Evolutionary conservation across 1,284 basidiomycete species (phyloP), one percentile per base, ranked within the genome.

Genomic region (Cutaneotrichosporon cavernicola): DNA sequence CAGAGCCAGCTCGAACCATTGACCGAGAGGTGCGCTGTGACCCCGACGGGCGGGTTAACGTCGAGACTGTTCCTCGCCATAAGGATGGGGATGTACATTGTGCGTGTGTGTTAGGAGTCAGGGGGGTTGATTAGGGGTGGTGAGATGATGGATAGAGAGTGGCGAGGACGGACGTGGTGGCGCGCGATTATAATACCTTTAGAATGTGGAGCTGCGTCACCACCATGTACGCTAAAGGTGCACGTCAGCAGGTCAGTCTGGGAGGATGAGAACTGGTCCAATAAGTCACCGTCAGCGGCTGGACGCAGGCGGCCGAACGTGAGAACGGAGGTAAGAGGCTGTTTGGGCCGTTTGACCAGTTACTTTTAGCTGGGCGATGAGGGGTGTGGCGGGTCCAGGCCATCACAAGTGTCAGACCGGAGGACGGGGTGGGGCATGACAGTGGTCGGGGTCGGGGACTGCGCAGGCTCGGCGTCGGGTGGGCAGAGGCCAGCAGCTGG

Each of bases 1-100:
- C 86, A 87, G 34, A 86, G 80, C 82, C 83, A 88, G 59, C 64
- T 62, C 5, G 71, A 69, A 3, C 71, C 73, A 18, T 58, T 64
- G 53, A 14, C 47, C 21, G 72, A 72, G 34, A 75, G 64, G 66
- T 71, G 68, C 46, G 62, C 55, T 14, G 57, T 32, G 13, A 65
- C 63, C 26, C 58, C 66, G 30, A 38, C 40, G 14, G 71, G 61
- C 13, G 71, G 72, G 67, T 75, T 75, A 61, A 55, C 63, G 13
- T 57, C 30, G 2, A 57, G 18, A 18, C 43, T 46, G 16, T n/a
- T 18, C 43, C 16, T 16, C 43, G 16, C 43, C 16, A n/a, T 18
- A 8, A n/a, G 5, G 43, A 0, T n/a, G 43, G 43, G 43, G 18
- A 46, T 18, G 43, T 46, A 46, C 43, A 46, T 46, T 4, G 5